Percentiles rank a stretch among this genome's conserved stretches.
These are phyloP conservation scores for Rubroshorea leprosula DNA, from an alignment of 345 rosid genomes.

Conservation along the genomic window DNA sequence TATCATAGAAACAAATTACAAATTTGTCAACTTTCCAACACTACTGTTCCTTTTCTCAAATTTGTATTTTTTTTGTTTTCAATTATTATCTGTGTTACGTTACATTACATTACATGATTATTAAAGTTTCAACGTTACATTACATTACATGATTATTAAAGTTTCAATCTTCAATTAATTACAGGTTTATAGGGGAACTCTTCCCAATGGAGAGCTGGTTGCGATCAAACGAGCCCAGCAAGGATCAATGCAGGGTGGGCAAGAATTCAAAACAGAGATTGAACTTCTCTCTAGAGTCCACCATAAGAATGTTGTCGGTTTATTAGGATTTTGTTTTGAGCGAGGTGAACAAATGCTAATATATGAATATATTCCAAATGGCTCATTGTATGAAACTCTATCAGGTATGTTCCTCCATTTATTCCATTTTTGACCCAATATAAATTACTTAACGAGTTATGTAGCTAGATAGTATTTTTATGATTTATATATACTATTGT, in stretches of 20 bases:
- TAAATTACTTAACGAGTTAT: not conserved
- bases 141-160: too few relatives aligned
- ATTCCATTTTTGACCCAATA: not conserved
- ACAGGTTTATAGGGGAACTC: constrained; percentile 72
- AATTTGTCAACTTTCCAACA: too few relatives aligned
- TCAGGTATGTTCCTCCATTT: constrained; percentile 43
- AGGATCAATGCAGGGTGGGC: constrained; percentile 79
- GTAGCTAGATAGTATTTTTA: too few relatives aligned
- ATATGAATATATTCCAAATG: constrained; percentile 69
- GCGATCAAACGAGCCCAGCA: constrained; percentile 83
- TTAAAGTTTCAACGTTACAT: too few relatives aligned
- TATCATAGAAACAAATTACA: too few relatives aligned
- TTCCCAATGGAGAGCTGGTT: constrained; percentile 45
- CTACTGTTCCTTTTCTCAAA: too few relatives aligned
- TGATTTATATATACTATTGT: too few relatives aligned
- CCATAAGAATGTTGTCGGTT: constrained; percentile 70
- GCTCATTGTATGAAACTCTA: constrained; percentile 51
- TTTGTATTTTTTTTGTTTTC: too few relatives aligned
- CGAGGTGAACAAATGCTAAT: constrained; percentile 69
- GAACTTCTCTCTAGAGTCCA: constrained; percentile 89
- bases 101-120: too few relatives aligned
- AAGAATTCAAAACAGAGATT: constrained; percentile 81
- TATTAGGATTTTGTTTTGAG: constrained; percentile 70
- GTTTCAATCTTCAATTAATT: not conserved
- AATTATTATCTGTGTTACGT: too few relatives aligned